Base-by-base conservation (phyloP, 148 eudicot genomes). In the Rhododendron ovatum region DNA sequence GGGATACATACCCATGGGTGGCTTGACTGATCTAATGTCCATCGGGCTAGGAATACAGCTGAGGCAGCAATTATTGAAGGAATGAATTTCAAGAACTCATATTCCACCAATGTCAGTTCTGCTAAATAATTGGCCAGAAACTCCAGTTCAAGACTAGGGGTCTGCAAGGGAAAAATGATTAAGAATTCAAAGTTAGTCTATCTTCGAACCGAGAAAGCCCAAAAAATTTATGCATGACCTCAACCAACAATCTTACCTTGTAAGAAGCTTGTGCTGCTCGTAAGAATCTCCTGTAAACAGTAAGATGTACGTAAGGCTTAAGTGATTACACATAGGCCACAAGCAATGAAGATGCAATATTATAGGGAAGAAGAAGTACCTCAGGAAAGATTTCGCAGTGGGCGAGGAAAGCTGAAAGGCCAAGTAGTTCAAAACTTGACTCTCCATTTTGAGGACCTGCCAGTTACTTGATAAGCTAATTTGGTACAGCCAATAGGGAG, bases 51-150 rank as follows among this genome's bases (percentile, higher is more conserved):
- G 82, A 96, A 95, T 53, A 96, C 92, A 17, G 93, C 96, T 69
- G 98, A 96, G 47, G 98, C 98, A 82, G 98, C 96, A 82, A 92
- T 89, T 7, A 88, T 87, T 63, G 98, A 96, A 71, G 98, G 98
- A 82, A 91, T 87, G 87, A 91, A 96, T 82, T 91, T 92, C 89
- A 96, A 85, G 87, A 94, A 91, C 86, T 89, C 92, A 82, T 94
- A 95, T 50, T 96, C 98, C 10, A 94, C 82, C 48, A 96, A 91
- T 61, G 96, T 95, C 86, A 96, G 86, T 88, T 96, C 98, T 35
- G 98, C 93, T 75, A 96, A 85, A 86, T 96, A 96, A 89, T 94
- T 93, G 86, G 96, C 94, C 90, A 96, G 88, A 88, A 85, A 92
- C 90, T 96, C 98, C 87, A 96, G 73, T 47, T 93, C 93, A n/a